A percentile compares a stretch with the other conserved stretches of the same genome.
phyloP scores from a whole-genome alignment of 1,284 basidiomycete genomes.

The Austroboletus rostrupii region DNA sequence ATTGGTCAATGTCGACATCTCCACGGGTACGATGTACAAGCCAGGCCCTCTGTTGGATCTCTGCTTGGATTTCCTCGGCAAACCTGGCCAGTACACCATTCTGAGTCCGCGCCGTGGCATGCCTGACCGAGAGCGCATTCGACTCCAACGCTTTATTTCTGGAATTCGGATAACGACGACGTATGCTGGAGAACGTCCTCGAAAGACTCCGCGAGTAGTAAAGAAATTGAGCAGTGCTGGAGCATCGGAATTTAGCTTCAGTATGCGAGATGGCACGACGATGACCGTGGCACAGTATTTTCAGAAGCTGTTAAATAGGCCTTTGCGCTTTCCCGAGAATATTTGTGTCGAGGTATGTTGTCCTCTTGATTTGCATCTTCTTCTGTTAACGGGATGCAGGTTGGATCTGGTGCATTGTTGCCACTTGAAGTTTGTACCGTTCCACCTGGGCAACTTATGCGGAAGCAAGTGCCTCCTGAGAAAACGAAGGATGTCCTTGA shows the following conservation, averaged over 20 bases:
- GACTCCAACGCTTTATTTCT: constrained; percentile 57
- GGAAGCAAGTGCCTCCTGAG: constrained; percentile 66
- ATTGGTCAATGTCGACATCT: constrained; percentile 75
- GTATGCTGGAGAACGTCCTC: constrained; percentile 33
- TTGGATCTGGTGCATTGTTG: constrained; percentile 61
- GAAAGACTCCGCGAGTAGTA: constrained; percentile 45
- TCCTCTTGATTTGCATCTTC: neutral
- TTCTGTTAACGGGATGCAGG: constrained; percentile 35
- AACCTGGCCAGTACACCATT: constrained; percentile 34
- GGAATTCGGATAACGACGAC: constrained; percentile 53
- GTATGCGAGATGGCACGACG: constrained; percentile 47
- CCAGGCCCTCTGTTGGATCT: constrained; percentile 46
- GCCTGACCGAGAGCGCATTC: constrained; percentile 55
- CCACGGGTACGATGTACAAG: constrained; percentile 74
- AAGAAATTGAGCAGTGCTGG: constrained; percentile 51
- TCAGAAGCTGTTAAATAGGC: constrained; percentile 42
- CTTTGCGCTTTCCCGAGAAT: constrained; percentile 52
- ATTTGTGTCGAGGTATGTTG: constrained; percentile 57
- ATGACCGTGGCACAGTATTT: constrained; percentile 66
- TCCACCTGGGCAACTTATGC: constrained; percentile 66
- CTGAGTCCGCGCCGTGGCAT: constrained; percentile 44
- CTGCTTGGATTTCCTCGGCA: constrained; percentile 53
- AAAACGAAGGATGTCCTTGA: constrained; percentile 62
- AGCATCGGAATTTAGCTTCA: constrained; percentile 50
- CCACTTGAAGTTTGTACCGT: constrained; percentile 68